Evolutionary conservation across 1,284 basidiomycete genomes (phyloP), one percentile per base, ranked within the genome.

Genomic region (Apiotrichum gamsii): DNA sequence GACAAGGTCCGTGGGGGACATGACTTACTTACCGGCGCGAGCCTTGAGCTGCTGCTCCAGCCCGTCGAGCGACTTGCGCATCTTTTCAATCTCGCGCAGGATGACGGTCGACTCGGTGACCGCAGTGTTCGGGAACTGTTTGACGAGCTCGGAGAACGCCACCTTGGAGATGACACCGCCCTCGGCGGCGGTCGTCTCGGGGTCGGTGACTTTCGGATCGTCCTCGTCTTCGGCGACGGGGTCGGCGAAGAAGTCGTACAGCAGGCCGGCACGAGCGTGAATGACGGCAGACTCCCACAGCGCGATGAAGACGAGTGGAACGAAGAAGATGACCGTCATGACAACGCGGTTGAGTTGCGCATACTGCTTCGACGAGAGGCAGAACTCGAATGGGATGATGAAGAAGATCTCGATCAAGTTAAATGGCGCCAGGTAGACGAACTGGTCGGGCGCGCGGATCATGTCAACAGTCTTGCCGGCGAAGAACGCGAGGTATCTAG

Each of bases 381-480:
- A 21, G 32, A 62, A 90, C 87, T 94, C 90, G 39, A 88, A 76
- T 13, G 91, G 91, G 0, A 82, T 87, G 49, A 94, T 75, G 34
- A 94, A 73, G 59, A 90, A 70, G 0, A 78, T 75, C 70, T 96
- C 93, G 21, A 42, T 73, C 37, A 96, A 75, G 66, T 95, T 97
- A 77, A 94, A 79, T 0, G 49, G 47, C 9, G 52, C 64, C 43
- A 35, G 65, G 59, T 71, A 78, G 48, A 78, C 76, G 43, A 66
- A 77, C 13, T 74, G 70, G 52, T 80, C 78, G 1, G 93, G 93
- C 0, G 91, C 90, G 41, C 90, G 78, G 41, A 78, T 64, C 57
- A 67, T 59, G 85, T 84, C 85, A 83, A 90, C 73, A 2, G 88
- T 86, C 74, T 91, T 93, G 56, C 79, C 78, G 3, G 88, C 87